These are phyloP conservation scores for Colletotrichum spaethianum DNA, from an alignment of 2,329 filamentous ascomycete genomes.

Conservation along the genomic window DNA sequence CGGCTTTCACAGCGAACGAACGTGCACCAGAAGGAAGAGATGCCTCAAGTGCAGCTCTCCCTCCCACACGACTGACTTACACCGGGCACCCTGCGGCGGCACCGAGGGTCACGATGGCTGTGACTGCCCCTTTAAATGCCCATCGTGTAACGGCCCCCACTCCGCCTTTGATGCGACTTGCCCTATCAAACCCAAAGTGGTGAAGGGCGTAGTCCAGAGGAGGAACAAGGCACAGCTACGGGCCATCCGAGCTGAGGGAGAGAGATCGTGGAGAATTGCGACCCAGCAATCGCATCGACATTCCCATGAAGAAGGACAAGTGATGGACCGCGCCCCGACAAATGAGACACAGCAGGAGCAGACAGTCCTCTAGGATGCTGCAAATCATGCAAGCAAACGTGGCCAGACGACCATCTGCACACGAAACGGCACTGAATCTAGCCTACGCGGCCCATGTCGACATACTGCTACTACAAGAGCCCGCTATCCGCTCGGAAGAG, in stretches of 20 bases:
- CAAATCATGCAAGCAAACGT: slow-evolving; percentile 28
- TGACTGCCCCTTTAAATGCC: slow-evolving; percentile 4
- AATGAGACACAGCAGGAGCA: neutral
- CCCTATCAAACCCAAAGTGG: slow-evolving; percentile 13
- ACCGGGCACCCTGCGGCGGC: neutral
- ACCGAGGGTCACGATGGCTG: neutral
- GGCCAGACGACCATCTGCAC: neutral
- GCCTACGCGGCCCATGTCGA: slow-evolving; percentile 1
- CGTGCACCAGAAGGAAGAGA: slow-evolving; percentile 16
- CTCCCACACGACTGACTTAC: slow-evolving; percentile 43
- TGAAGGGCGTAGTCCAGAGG: slow-evolving; percentile 21
- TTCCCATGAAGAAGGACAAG: slow-evolving; percentile 2
- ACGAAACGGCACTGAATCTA: slow-evolving; percentile 7
- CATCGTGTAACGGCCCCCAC: slow-evolving; percentile 2
- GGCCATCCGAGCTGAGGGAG: slow-evolving; percentile 4
- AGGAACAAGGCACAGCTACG: slow-evolving; percentile 32
- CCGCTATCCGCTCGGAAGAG: neutral
- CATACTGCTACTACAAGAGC: slow-evolving; percentile 14
- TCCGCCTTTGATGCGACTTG: neutral
- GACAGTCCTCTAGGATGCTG: neutral
- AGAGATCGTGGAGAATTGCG: slow-evolving; percentile 5
- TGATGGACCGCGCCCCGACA: neutral
- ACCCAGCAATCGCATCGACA: slow-evolving; percentile 10
- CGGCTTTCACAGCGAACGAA: slow-evolving; percentile 12
- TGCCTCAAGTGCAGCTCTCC: slow-evolving; percentile 16